Conservation (phyloP, 1,139 yeast genomes). For the Sugiyamaella neomexicana region DNA sequence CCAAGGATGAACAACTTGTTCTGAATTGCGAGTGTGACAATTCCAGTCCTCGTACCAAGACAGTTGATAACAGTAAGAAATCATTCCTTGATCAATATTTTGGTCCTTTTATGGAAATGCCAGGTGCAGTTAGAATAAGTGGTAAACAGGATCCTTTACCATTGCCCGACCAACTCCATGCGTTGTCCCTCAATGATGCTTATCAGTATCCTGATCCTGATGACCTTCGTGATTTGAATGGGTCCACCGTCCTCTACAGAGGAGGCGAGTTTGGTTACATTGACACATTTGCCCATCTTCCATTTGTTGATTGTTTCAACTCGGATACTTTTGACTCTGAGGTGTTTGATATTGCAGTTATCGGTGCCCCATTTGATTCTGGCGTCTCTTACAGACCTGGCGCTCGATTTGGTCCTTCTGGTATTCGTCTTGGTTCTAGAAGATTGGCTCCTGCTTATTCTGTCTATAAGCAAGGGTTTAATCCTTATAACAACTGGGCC, state of each 20-base stretch:
- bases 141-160: conserved; percentile 37
- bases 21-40: conserved; percentile 34
- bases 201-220: conserved; percentile 43
- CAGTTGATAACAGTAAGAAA: conserved; percentile 21
- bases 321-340: conserved; percentile 33
- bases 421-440: conserved; percentile 68
- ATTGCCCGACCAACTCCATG: conserved; percentile 35
- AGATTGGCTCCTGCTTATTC: conserved; percentile 40
- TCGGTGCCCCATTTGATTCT: conserved; percentile 78
- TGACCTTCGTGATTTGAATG: conserved; percentile 44
- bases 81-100: conserved; percentile 42
- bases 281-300: conserved; percentile 68
- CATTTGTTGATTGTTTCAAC: conserved; percentile 51
- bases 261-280: conserved; percentile 45
- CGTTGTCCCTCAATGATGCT: conserved; percentile 38
- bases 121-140: conserved; percentile 29
- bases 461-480: conserved; percentile 58
- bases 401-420: conserved; percentile 76
- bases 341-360: conserved; percentile 61
- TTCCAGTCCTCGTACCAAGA: conserved; percentile 2
- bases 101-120: conserved; percentile 39
- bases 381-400: conserved; percentile 72
- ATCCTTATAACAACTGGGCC: conserved; percentile 59
- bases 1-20: conserved; percentile 42
- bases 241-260: conserved; percentile 41